These are phyloP conservation scores for Blastobotrys illinoisensis DNA, from an alignment of 1,139 yeast species.

Conservation along the genomic window DNA sequence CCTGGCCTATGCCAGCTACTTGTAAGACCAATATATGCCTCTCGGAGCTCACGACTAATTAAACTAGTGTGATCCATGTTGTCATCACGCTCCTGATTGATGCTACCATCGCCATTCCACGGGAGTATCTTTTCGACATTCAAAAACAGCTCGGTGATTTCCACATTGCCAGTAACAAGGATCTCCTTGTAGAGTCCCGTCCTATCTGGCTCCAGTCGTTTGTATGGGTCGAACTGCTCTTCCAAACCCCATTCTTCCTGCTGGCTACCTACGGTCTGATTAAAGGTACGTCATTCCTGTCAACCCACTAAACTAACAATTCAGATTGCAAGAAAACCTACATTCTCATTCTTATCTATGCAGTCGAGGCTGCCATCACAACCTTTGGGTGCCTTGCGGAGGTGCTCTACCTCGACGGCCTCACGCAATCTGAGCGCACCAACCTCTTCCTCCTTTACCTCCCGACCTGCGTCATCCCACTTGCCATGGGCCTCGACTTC, in stretches of 20 bases:
- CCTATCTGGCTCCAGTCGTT: constrained; percentile 67
- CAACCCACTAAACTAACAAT: not conserved
- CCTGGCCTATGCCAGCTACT: constrained; percentile 47
- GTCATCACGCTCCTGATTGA: constrained; percentile 74
- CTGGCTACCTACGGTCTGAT: constrained; percentile 34
- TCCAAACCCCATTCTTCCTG: constrained; percentile 76
- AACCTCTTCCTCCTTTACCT: constrained; percentile 50
- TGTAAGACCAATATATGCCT: constrained; percentile 24
- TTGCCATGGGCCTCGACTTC: constrained; percentile 47
- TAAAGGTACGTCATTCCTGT: constrained; percentile 15
- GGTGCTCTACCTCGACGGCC: constrained; percentile 25
- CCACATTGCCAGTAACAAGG: constrained; percentile 62
- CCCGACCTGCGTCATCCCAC: constrained; percentile 67
- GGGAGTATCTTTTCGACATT: constrained; percentile 40
- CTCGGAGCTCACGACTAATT: not conserved
- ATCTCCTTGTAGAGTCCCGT: constrained; percentile 55
- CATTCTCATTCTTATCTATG: constrained; percentile 57
- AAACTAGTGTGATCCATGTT: constrained; percentile 47
- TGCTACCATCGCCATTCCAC: constrained; percentile 63
- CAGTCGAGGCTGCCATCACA: constrained; percentile 70
- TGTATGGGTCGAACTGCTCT: constrained; percentile 62
- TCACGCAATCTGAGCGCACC: constrained; percentile 35
- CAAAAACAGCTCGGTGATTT: constrained; percentile 48
- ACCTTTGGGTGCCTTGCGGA: constrained; percentile 55
- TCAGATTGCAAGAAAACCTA: constrained; percentile 34